Evolutionary conservation across 139 green algal species (phyloP), one percentile per base, ranked within the genome.

Genomic region (Coccomyxa sp.): DNA sequence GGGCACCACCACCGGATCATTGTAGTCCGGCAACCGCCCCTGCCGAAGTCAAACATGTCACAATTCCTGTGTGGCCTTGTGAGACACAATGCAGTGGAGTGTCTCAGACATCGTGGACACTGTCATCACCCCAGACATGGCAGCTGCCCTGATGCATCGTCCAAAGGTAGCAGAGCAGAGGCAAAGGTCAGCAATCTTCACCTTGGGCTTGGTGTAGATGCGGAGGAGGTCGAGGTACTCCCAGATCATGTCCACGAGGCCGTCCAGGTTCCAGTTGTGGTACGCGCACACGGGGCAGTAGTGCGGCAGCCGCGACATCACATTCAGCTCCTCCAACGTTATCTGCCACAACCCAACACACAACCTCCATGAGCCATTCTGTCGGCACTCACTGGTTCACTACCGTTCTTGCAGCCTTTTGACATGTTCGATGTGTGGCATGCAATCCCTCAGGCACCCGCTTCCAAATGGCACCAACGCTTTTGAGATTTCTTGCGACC

Each of bases 181-280:
- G 38, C 38, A 51, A 7, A 51, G 38, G 38, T 51, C 38, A 51
- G 7, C 38, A 51, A 12, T 51, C 23, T 83, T 57, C 76, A 90
- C 94, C 86, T 98, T 97, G 77, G 95, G 95, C 86, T 98, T 98
- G 58, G 95, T 98, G 89, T 98, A 98, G 31, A 97, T 91, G 21
- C 94, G 88, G 63, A 89, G 32, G 38, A 99, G 93, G 85, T 98
- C 91, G 67, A 99, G 90, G 87, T 99, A 98, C 67, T 99, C 94
- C 94, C 97, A 99, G 45, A 93, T 88, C 94, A 97, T 98, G 85
- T 99, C 96, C 57, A 99, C 90, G 80, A 99, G 90, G 0, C 95
- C 94, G 79, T 97, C 94, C 83, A 98, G 92, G 87, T 98, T 98
- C 94, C 95, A 96, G 84, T 97, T 93, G 32, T 94, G 92, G 91